Evolutionary conservation across 75 land plant genomes (phyloP).

Genomic region (Cryptomeria japonica): DNA sequence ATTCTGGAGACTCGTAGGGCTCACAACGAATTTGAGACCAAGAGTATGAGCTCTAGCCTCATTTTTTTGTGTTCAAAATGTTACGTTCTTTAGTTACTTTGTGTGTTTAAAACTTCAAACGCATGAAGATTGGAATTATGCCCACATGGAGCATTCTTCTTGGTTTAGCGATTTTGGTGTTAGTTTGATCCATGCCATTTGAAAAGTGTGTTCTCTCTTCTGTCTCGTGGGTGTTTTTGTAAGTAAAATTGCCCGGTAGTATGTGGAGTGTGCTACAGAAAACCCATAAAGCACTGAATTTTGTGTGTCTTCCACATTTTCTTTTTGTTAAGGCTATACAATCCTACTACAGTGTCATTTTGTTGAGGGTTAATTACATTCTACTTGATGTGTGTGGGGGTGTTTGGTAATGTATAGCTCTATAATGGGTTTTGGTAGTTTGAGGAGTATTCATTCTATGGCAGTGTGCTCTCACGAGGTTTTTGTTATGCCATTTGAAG

Average conservation of each 20-base stretch:
- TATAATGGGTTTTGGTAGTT: not conserved
- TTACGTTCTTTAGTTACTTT: not conserved
- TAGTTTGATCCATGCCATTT: not conserved
- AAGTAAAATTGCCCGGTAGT: not conserved
- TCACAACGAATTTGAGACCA: conserved; percentile 65
- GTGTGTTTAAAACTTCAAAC: not conserved
- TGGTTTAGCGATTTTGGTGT: not conserved
- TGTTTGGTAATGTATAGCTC: not conserved
- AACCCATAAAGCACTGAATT: not conserved
- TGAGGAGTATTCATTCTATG: not conserved
- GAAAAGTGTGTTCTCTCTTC: not conserved
- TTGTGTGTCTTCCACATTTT: not conserved
- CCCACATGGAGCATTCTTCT: not conserved
- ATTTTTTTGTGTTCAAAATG: not conserved
- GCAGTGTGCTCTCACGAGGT: not conserved
- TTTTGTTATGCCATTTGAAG: not conserved
- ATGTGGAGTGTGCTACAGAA: not conserved
- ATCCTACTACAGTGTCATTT: not conserved
- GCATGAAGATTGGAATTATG: not conserved
- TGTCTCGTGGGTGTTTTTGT: not conserved
- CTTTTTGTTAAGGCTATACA: not conserved
- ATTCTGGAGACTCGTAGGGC: conserved; percentile 57
- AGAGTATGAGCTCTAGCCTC: conserved; percentile 10
- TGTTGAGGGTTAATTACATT: not conserved
- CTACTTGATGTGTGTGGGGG: not conserved